Evolutionary conservation across 768 basidiomycete species (phyloP), one percentile per base, ranked within the genome.

Genomic region (Amanita brunnescens): DNA sequence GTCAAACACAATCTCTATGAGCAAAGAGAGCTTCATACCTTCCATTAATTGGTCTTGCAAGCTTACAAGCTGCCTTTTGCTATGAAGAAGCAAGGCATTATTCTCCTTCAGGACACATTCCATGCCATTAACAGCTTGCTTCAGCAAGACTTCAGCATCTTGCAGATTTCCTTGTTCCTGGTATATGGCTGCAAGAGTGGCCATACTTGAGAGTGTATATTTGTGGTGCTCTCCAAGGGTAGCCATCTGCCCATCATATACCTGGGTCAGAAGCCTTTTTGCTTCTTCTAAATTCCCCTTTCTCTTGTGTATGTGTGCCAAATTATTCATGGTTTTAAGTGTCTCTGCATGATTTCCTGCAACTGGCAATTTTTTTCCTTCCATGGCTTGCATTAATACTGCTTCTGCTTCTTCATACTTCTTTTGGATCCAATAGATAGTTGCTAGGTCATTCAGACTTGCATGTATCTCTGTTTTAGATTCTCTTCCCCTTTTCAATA

Each of bases 151-250:
- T 20, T 42, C 40, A 10, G 40, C 40, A 20, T 42, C 40, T 16
- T 42, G 16, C 40, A n/a, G 21, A n/a, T 14, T 42, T 42, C 14
- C 1, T 42, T 42, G 40, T 13, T 20, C 13, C 6, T 26, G 24
- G 42, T 51, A 39, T 57, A 10, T 45, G 49, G 49, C 40, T 54
- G 56, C 37, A 1, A 37, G 35, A 16, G 14, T 37, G 6, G 14
- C 18, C 35, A 37, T 37, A 46, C 18, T 32, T 3, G 5, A 14
- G 16, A 54, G 39, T 6, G 47, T 54, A n/a, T 47, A 10, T 18
- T 9, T 24, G 47, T 48, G 43, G 14, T n/a, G 13, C 3, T 8
- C 16, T 18, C 51, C 51, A 52, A 29, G 33, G n/a, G 7, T 23
- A 14, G 10, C 24, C 26, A 23, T 51, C 29, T 29, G 8, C 16